Evolutionary conservation across 2,329 filamentous ascomycete genomes (phyloP).

Genomic region (Cytospora chrysosperma): DNA sequence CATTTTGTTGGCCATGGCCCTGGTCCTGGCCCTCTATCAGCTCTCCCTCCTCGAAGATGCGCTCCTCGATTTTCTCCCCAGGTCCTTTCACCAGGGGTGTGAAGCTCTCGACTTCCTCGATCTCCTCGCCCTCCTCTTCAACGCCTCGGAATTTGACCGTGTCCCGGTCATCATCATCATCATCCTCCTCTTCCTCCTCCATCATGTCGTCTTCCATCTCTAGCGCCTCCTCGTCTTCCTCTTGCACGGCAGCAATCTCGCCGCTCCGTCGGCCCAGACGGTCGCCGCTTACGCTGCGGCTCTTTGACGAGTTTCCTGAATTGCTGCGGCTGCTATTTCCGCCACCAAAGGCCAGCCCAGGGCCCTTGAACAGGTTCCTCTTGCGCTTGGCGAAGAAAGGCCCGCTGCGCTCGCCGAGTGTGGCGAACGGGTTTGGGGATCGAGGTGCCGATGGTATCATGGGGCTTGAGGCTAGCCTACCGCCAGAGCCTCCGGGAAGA

Average conservation of each 20-base stretch:
- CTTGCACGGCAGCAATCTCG: constrained; percentile 67
- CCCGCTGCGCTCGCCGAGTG: constrained; percentile 38
- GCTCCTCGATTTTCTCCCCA: constrained; percentile 25
- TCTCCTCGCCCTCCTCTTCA: constrained; percentile 47
- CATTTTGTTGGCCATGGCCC: neutral
- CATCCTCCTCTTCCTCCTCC: constrained; percentile 45
- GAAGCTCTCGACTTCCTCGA: constrained; percentile 36
- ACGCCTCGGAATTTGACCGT: constrained; percentile 51
- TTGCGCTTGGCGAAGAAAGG: constrained; percentile 77
- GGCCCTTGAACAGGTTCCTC: constrained; percentile 78
- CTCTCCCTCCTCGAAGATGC: constrained; percentile 23
- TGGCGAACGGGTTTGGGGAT: constrained; percentile 57
- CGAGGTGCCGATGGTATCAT: constrained; percentile 42
- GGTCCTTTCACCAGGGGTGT: constrained; percentile 23
- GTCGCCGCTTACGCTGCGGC: constrained; percentile 60
- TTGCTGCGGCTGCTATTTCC: constrained; percentile 33
- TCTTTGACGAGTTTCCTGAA: constrained; percentile 34
- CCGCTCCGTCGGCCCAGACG: constrained; percentile 64
- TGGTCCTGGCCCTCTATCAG: constrained; percentile 5
- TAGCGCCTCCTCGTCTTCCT: constrained; percentile 55
- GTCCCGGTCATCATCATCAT: constrained; percentile 40
- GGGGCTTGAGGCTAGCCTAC: constrained; percentile 30
- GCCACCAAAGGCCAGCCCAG: constrained; percentile 60
- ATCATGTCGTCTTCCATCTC: constrained; percentile 28
- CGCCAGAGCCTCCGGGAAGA: constrained; percentile 26